Conservation (phyloP, 164 flowering plant species). For the Chimonanthus praecox region DNA sequence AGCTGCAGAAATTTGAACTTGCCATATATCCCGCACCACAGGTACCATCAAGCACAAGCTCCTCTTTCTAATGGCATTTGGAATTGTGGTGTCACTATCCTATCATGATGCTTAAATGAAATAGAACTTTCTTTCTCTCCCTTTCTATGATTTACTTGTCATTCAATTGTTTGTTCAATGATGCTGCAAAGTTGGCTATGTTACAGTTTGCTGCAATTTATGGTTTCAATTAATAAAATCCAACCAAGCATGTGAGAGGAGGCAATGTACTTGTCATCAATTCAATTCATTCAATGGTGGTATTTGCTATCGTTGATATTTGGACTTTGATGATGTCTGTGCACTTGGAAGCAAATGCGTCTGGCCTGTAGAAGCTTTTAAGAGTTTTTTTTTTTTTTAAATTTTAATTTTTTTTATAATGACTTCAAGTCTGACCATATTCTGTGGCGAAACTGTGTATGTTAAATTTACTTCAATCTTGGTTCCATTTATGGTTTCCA, state of each 20-base stretch:
- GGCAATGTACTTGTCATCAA: background rate
- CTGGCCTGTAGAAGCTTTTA: background rate
- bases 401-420: too few relatives aligned
- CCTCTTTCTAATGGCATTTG: background rate
- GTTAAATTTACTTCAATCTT: background rate
- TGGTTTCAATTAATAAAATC: background rate
- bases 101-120: background rate
- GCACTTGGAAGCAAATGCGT: background rate
- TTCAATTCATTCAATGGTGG: background rate
- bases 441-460: background rate
- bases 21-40: conserved; percentile 58
- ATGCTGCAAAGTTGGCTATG: background rate
- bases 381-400: background rate
- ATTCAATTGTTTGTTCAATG: background rate
- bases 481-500: background rate
- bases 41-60: conserved; percentile 36
- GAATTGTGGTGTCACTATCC: background rate
- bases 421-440: too few relatives aligned
- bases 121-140: background rate
- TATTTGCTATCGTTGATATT: background rate
- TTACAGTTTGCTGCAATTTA: background rate
- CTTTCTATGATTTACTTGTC: background rate
- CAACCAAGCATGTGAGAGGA: too few relatives aligned
- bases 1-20: conserved; percentile 78
- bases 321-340: background rate